Base-by-base conservation (phyloP, 495 filamentous ascomycete species). In the Penicillium longicatenatum region DNA sequence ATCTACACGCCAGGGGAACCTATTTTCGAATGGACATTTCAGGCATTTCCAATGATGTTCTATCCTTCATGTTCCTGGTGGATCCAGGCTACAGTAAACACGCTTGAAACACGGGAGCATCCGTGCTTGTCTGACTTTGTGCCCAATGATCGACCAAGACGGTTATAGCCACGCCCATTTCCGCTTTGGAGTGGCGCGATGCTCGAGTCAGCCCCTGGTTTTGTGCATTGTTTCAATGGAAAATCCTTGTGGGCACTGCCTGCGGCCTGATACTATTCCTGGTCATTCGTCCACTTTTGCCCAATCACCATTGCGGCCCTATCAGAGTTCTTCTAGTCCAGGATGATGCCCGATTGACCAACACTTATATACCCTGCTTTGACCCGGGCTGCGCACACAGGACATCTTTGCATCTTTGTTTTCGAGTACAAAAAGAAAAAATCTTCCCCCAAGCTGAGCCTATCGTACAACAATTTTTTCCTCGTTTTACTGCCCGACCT, bases 301-400 rank as follows among this genome's bases (percentile, higher is more conserved):
- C 66, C 61, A 63, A 67, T 67, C 56, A 53, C 39, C 45, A 24
- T 42, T 21, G 58, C 54, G 54, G 62, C 67, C 64, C 65, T 70
- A 70, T 70, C 57, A 65, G 52, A 52, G 49, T 21, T 29, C 48
- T 33, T 22, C 30, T 11, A n/a, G 24, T 51, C 52, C 53, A 59
- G 61, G 50, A 48, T 67, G 64, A 48, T 70, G 67, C 64, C 67
- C 67, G 64, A 70, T 67, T 54, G 51, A 54, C 51, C 52, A 55
- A 60, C 48, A 52, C 41, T 66, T 70, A 70, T 67, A 65, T 63
- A 62, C 57, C 64, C 56, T 52, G 54, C 31, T 49, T 21, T 39
- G 31, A 14, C 54, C 64, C 54, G 39, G 43, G 50, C 33, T 24
- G 49, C 67, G 47, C 57, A 51, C 65, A 50, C 35, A 55, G 45